phyloP scores from a whole-genome alignment of 345 rosid species.

The Rhodomyrtus tomentosa region DNA sequence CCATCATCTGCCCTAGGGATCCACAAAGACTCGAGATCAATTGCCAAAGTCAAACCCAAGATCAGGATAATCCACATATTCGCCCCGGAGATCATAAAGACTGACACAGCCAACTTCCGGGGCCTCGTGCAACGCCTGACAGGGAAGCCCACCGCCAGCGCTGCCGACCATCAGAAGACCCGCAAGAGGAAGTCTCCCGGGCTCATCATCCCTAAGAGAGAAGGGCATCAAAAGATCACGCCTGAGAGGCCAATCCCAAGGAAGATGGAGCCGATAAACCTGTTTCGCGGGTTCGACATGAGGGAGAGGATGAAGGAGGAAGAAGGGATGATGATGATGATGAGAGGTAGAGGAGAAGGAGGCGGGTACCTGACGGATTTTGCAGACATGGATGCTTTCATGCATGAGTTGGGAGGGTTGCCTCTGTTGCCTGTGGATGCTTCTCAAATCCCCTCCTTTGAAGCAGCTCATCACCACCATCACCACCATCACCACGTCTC shows the following conservation, averaged over 20 bases:
- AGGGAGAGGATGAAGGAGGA: neutral
- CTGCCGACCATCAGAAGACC: neutral
- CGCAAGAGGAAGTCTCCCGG: neutral
- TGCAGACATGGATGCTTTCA: conserved; percentile 15
- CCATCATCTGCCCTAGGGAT: conserved; percentile 10
- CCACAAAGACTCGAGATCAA: conserved; percentile 12
- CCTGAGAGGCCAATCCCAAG: neutral
- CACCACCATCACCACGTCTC: neutral
- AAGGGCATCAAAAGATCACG: neutral
- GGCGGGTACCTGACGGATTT: conserved; percentile 6
- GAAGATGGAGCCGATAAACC: conserved; percentile 1
- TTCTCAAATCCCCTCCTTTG: neutral
- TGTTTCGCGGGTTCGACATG: neutral
- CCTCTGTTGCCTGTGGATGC: neutral
- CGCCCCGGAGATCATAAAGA: conserved; percentile 39
- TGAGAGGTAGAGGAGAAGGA: neutral
- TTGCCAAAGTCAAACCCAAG: conserved; percentile 20
- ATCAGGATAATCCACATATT: conserved; percentile 34
- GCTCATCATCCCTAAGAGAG: neutral
- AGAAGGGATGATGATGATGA: neutral
- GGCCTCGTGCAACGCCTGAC: conserved; percentile 35
- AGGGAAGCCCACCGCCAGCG: conserved; percentile 14
- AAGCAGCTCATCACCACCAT: neutral
- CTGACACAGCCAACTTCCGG: conserved; percentile 30
- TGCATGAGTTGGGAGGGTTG: conserved; percentile 3